Base-by-base conservation (phyloP, 148 eudicot genomes). In the Heliamphora exappendiculata region DNA sequence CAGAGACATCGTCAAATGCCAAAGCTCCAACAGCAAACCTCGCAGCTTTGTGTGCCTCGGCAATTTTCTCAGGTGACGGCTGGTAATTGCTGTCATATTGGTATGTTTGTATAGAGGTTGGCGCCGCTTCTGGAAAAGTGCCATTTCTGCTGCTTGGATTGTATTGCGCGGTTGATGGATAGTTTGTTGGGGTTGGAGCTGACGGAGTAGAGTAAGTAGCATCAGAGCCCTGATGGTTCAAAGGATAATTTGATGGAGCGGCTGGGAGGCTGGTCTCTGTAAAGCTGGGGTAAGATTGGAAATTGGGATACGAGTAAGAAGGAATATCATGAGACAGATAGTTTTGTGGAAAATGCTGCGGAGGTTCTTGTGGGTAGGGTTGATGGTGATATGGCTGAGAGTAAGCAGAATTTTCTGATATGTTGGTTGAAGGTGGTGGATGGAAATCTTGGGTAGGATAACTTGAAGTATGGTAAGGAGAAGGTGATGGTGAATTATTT, bases 11-110 rank as follows among this genome's bases (percentile, higher is more conserved):
- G 81, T 94, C 98, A 72, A 94, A 92, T 20, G 97, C 98, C 89
- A 95, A 81, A 41, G 98, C 96, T 50, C 97, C 98, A 53, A 92
- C 98, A 49, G 98, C 98, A 83, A 95, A 95, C 81, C 97, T 88
- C 13, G 98, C 96, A 19, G 97, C 98, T 82, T 95, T 91, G 77
- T 92, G 98, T 54, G 98, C 98, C 78, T 95, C 98, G 0, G 90
- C 93, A 78, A 92, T 89, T 80, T 95, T 92, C 79, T 92, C 96
- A 59, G 97, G 89, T 63, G 96, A 59, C 14, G 91, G 91, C 84
- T 85, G 89, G 81, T 94, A 92, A 82, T 79, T 89, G 82, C 90
- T 83, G 82, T 94, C 96, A 71, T 94, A 89, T 28, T 89, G 81
- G 74, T 81, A 92, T 4, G 69, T 75, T 50, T 86, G 80, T 31